Conservation (phyloP, 1,284 basidiomycete species). For the Abortiporus biennis region DNA sequence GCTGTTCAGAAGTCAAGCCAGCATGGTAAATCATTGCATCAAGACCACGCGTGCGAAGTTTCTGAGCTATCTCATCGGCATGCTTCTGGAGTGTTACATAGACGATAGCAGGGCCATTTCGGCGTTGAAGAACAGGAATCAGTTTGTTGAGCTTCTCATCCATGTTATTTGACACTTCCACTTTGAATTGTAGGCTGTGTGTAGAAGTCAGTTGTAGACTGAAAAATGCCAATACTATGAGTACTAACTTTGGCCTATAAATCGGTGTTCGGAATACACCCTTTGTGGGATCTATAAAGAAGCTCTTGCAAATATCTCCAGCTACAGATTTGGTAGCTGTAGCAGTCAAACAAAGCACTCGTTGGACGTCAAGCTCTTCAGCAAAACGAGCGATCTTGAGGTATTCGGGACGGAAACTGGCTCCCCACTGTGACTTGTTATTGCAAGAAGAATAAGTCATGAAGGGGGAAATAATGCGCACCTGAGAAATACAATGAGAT, state of each 20-base stretch:
- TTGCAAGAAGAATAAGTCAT: neutral
- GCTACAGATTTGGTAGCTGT: constrained; percentile 63
- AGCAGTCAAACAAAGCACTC: constrained; percentile 71
- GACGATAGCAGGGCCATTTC: constrained; percentile 49
- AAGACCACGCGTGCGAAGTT: constrained; percentile 41
- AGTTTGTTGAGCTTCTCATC: constrained; percentile 34
- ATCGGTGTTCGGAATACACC: constrained; percentile 37
- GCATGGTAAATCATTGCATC: constrained; percentile 66
- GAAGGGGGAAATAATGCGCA: neutral
- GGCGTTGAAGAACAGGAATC: constrained; percentile 43
- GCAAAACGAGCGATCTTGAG: constrained; percentile 56
- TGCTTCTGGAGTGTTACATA: constrained; percentile 64
- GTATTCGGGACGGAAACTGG: constrained; percentile 49
- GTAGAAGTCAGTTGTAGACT: neutral
- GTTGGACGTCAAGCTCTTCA: constrained; percentile 52
- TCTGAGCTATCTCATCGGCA: constrained; percentile 56
- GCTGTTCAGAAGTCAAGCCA: constrained; percentile 50
- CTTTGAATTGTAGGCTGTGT: constrained; percentile 50
- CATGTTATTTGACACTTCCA: constrained; percentile 39
- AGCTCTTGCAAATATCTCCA: constrained; percentile 56
- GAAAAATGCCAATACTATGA: neutral
- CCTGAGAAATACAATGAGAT: constrained; percentile 82
- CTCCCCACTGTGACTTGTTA: constrained; percentile 38
- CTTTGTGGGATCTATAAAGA: constrained; percentile 37
- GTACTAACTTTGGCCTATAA: constrained; percentile 34